These are phyloP conservation scores for Orbilia oligospora DNA, from an alignment of 2,329 filamentous ascomycete genomes.

Conservation along the genomic window DNA sequence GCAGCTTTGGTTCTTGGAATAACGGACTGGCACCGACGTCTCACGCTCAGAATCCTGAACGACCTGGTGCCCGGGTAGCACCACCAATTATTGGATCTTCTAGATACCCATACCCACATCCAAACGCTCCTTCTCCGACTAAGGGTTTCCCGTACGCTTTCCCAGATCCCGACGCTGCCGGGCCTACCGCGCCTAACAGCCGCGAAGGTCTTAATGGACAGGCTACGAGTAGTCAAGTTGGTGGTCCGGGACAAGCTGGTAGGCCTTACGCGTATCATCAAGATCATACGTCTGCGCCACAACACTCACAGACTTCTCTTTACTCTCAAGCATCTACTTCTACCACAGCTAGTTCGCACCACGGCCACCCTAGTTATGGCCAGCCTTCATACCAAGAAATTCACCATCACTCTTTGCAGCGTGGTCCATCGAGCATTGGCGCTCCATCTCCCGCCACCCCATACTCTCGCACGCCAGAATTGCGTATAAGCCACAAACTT, in stretches of 20 bases:
- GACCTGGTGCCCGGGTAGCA: conserved; percentile 61
- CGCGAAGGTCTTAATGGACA: conserved; percentile 50
- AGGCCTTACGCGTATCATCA: conserved; percentile 58
- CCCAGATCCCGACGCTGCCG: conserved; percentile 64
- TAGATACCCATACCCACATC: conserved; percentile 64
- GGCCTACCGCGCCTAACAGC: conserved; percentile 60
- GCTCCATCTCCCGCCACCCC: conserved; percentile 68
- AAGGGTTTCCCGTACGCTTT: conserved; percentile 65
- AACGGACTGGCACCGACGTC: conserved; percentile 58
- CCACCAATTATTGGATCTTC: conserved; percentile 64
- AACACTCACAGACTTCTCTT: conserved; percentile 60
- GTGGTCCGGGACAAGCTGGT: conserved; percentile 36
- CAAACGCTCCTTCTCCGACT: conserved; percentile 64
- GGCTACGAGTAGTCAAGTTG: conserved; percentile 24
- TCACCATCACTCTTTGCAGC: conserved; percentile 63
- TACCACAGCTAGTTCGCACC: conserved; percentile 56
- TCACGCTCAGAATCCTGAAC: conserved; percentile 38
- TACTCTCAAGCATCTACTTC: conserved; percentile 59
- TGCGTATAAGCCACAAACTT: conserved; percentile 86
- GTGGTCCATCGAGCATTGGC: conserved; percentile 58
- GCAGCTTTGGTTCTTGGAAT: conserved; percentile 61
- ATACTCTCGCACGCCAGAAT: conserved; percentile 85
- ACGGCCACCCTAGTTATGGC: conserved; percentile 38
- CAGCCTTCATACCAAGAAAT: conserved; percentile 55
- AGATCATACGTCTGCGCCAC: conserved; percentile 51